Evolutionary conservation across 2,329 filamentous ascomycete species (phyloP).

Genomic region (Apiospora malaysiana): DNA sequence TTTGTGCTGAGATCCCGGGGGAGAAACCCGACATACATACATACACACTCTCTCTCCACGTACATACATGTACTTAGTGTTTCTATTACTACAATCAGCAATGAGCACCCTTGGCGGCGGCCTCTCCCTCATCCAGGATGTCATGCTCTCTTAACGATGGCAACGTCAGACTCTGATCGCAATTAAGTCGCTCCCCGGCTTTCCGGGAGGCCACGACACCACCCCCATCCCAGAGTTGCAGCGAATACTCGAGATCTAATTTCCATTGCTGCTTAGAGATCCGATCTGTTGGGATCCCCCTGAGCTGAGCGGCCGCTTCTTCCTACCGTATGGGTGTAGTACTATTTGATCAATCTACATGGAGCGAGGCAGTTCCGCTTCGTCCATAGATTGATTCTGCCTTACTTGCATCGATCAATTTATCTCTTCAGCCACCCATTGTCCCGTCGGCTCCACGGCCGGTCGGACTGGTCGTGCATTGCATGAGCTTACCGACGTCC

Average conservation of each 20-base stretch:
- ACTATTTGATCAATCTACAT: conserved; percentile 13
- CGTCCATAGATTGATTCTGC: background rate
- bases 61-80: background rate
- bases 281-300: conserved; percentile 24
- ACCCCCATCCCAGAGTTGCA: conserved; percentile 33
- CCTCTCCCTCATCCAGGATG: background rate
- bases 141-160: conserved; percentile 12
- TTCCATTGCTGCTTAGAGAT: background rate
- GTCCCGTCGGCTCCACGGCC: conserved; percentile 12
- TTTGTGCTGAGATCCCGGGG: conserved; percentile 6
- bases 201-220: conserved; percentile 23
- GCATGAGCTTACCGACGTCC: conserved; percentile 9
- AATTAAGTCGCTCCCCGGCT: conserved; percentile 23
- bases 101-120: background rate
- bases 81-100: background rate
- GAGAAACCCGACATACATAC: background rate
- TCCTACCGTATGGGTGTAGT: background rate
- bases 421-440: conserved; percentile 17
- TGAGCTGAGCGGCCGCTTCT: conserved; percentile 16
- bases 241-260: conserved; percentile 30
- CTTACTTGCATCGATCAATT: background rate
- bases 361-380: conserved; percentile 12
- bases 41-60: background rate
- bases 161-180: conserved; percentile 12
- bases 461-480: conserved; percentile 10